Conservation (phyloP, 2,329 filamentous ascomycete genomes). For the Epichloe gansuensis region DNA sequence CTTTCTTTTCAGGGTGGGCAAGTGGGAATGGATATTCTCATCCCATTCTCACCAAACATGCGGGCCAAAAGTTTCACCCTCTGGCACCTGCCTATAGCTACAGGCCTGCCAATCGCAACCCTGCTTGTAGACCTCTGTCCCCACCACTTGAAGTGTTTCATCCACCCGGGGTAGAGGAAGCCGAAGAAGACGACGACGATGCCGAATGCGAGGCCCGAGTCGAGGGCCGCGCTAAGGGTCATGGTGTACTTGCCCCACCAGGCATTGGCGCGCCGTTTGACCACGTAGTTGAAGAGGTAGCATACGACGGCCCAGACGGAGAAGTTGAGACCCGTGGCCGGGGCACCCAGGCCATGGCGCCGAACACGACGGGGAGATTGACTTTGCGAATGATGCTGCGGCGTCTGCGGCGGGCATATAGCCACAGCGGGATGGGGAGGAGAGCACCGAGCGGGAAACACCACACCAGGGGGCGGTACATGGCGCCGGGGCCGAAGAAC, state of each 20-base stretch:
- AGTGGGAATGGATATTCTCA: too few relatives aligned
- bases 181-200: constrained; percentile 78
- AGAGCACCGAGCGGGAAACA: constrained; percentile 68
- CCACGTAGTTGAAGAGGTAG: constrained; percentile 69
- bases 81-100: constrained; percentile 50
- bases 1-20: background rate
- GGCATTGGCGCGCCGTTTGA: constrained; percentile 54
- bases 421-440: constrained; percentile 62
- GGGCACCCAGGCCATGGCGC: constrained; percentile 79
- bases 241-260: constrained; percentile 94
- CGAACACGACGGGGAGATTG: constrained; percentile 74
- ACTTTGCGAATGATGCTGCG: constrained; percentile 59
- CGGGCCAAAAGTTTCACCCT: constrained; percentile 56
- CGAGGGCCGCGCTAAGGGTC: constrained; percentile 72
- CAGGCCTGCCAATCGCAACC: constrained; percentile 81
- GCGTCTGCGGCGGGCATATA: constrained; percentile 48
- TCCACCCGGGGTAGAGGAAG: constrained; percentile 69
- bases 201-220: constrained; percentile 71
- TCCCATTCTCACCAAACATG: constrained; percentile 35
- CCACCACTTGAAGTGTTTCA: constrained; percentile 71
- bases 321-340: constrained; percentile 78
- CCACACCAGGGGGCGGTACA: constrained; percentile 69
- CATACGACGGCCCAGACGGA: constrained; percentile 78
- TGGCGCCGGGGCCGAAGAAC: constrained; percentile 66
- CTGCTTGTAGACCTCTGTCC: constrained; percentile 72